Conservation (phyloP, 2,329 filamentous ascomycete genomes). For the Didymellaceae sp. region DNA sequence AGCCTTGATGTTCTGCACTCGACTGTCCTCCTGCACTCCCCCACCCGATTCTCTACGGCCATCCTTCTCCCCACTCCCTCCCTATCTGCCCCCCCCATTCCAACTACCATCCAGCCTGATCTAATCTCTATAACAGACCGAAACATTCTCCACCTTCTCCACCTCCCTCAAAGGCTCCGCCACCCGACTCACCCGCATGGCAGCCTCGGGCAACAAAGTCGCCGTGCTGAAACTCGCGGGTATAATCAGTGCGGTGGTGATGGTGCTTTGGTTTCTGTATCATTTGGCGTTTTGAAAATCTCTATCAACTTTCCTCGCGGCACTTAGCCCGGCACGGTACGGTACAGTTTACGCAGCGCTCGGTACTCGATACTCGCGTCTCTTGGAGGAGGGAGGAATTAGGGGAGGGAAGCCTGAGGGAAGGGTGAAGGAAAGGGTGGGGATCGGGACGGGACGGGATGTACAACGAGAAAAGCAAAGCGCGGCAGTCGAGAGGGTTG, state of each 20-base stretch:
- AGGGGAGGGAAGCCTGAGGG: no score
- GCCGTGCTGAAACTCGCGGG: slow-evolving; percentile 88
- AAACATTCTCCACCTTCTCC: slow-evolving; percentile 89
- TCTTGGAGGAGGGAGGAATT: no score
- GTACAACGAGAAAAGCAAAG: no score
- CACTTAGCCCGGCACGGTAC: no score
- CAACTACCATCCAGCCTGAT: not conserved
- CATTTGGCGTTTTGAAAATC: slow-evolving; percentile 7
- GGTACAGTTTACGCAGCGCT: no score
- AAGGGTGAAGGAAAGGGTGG: not conserved
- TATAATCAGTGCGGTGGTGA: slow-evolving; percentile 74
- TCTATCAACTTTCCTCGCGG: not conserved
- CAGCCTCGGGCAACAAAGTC: slow-evolving; percentile 85
- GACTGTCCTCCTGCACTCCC: no score
- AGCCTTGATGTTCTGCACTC: no score
- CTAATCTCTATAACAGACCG: slow-evolving; percentile 68
- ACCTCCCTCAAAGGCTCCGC: slow-evolving; percentile 85
- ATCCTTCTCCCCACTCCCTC: not conserved
- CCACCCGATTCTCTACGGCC: not conserved
- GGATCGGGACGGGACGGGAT: not conserved
- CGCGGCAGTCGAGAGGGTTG: no score
- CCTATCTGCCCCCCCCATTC: not conserved
- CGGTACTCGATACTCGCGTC: no score
- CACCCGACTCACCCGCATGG: slow-evolving; percentile 84
- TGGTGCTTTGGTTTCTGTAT: slow-evolving; percentile 61